Conservation (phyloP, 768 basidiomycete genomes). For the Serendipita sp. region DNA sequence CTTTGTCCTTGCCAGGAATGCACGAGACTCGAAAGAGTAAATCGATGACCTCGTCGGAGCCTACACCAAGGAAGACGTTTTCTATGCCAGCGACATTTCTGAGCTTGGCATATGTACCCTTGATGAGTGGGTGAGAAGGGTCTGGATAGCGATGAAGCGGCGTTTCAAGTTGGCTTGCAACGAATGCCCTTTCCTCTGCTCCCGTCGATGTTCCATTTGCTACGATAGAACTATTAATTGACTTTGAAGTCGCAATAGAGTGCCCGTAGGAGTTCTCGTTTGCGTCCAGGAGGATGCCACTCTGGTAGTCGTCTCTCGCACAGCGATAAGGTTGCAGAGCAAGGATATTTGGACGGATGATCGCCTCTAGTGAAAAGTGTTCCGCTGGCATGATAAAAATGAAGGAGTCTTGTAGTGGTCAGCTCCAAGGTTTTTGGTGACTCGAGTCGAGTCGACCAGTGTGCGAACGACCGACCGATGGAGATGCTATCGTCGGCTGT, state of each 20-base stretch:
- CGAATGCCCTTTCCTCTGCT: constrained; percentile 24
- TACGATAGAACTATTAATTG: background rate
- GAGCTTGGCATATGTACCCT: constrained; percentile 54
- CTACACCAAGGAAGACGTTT: constrained; percentile 87
- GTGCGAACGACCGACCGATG: too few relatives aligned
- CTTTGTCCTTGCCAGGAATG: constrained; percentile 59
- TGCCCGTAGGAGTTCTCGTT: constrained; percentile 95
- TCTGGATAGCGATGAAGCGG: constrained; percentile 82
- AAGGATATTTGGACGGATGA: constrained; percentile 90
- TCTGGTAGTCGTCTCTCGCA: constrained; percentile 87
- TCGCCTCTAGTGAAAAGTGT: constrained; percentile 72
- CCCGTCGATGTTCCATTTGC: constrained; percentile 17
- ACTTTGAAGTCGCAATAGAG: constrained; percentile 37
- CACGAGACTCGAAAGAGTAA: constrained; percentile 84
- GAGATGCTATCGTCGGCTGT: too few relatives aligned
- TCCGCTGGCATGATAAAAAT: constrained; percentile 34
- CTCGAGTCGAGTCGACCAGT: too few relatives aligned
- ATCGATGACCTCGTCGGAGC: constrained; percentile 94
- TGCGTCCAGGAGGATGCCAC: constrained; percentile 86
- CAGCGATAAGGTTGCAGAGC: constrained; percentile 85
- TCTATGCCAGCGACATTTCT: constrained; percentile 43
- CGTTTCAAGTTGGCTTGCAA: constrained; percentile 26
- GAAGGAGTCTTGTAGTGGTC: background rate
- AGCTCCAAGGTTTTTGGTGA: background rate
- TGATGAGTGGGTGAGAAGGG: constrained; percentile 71